These are phyloP conservation scores for Venturia oleaginea DNA, from an alignment of 2,329 filamentous ascomycete species.

Conservation along the genomic window DNA sequence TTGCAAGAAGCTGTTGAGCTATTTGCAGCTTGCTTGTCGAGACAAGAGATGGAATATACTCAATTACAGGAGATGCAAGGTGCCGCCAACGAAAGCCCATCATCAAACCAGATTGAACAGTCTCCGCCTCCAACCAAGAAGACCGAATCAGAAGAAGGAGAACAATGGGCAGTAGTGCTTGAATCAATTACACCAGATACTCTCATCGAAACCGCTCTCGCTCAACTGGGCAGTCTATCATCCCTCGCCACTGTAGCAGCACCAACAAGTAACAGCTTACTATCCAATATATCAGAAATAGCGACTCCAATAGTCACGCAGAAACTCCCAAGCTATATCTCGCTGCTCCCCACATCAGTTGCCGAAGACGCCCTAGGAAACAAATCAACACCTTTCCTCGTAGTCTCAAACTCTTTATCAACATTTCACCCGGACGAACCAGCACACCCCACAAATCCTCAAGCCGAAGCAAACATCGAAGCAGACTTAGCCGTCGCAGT, in stretches of 20 bases:
- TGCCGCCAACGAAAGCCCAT: conserved; percentile 18
- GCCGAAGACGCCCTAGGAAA: conserved; percentile 20
- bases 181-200: conserved; percentile 56
- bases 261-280: conserved; percentile 36
- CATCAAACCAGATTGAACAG: conserved; percentile 4
- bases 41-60: conserved; percentile 38
- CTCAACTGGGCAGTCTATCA: conserved; percentile 45
- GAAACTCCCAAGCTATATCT: conserved; percentile 46
- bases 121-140: not conserved
- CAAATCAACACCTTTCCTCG: conserved; percentile 25
- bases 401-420: conserved; percentile 20
- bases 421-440: conserved; percentile 16
- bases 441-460: conserved; percentile 29
- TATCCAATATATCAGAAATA: conserved; percentile 51
- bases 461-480: conserved; percentile 33
- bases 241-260: conserved; percentile 41
- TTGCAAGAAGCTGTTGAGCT: conserved; percentile 54
- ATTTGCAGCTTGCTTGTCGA: conserved; percentile 42
- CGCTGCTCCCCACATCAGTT: conserved; percentile 24
- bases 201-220: conserved; percentile 59
- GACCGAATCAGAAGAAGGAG: conserved; percentile 31
- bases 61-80: conserved; percentile 29
- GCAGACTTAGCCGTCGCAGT: conserved; percentile 46
- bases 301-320: conserved; percentile 43
- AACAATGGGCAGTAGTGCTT: conserved; percentile 58